Evolutionary conservation across 495 filamentous ascomycete species (phyloP).

Genomic region (Podospora didyma): DNA sequence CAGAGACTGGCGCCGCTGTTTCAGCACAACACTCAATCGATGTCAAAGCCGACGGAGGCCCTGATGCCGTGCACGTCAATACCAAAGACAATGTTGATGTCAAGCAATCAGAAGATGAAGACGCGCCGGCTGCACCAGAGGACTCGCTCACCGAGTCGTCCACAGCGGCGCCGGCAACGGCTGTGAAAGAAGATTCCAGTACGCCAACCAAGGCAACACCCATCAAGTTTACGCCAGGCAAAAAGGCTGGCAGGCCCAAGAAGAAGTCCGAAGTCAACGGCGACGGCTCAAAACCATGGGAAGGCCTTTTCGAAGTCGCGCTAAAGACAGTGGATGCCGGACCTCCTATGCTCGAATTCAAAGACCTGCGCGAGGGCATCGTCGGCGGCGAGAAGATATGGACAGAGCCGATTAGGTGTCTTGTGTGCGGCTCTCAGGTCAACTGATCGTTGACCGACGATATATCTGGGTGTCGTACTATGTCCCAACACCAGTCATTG

Average conservation of each 20-base stretch:
- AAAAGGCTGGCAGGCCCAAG: constrained; percentile 20
- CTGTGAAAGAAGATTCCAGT: constrained; percentile 10
- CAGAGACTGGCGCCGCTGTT: constrained; percentile 36
- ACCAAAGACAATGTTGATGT: constrained; percentile 25
- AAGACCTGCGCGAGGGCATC: constrained; percentile 38
- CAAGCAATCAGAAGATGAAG: constrained; percentile 25
- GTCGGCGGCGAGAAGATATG: constrained; percentile 42
- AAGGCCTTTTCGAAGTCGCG: constrained; percentile 38
- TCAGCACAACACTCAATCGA: constrained; percentile 43
- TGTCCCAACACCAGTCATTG: background rate
- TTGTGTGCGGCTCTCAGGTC: constrained; percentile 38
- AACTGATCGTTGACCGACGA: constrained; percentile 22
- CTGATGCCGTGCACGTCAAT: constrained; percentile 28
- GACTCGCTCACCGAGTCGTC: constrained; percentile 13
- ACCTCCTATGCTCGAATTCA: constrained; percentile 37
- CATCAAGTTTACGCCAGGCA: constrained; percentile 10
- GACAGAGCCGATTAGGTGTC: constrained; percentile 41
- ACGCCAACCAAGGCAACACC: constrained; percentile 3
- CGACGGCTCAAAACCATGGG: constrained; percentile 35
- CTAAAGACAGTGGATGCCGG: constrained; percentile 31
- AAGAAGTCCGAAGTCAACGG: constrained; percentile 24
- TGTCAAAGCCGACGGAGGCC: constrained; percentile 36
- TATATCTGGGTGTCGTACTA: background rate
- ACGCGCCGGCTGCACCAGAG: constrained; percentile 21
- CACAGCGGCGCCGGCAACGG: constrained; percentile 7